Evolutionary conservation across 257 asterid species (phyloP), one percentile per base, ranked within the genome.

Genomic region (Petrea volubilis): DNA sequence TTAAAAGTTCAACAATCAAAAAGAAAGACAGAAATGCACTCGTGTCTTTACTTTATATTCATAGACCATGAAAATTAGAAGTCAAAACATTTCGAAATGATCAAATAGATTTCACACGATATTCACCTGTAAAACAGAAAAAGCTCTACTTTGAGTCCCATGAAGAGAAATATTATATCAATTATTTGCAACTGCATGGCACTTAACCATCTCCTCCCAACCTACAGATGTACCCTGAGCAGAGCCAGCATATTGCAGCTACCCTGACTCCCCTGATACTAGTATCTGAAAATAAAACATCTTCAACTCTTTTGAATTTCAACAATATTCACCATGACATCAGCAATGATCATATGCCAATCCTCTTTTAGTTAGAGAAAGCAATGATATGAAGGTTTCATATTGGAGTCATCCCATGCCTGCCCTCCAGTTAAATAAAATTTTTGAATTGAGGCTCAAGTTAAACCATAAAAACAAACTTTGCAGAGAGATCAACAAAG

Each of bases 1-100:
- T 68, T 10, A 70, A 64, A 58, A 5, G 9, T 66, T 68, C 68
- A 61, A 70, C 64, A 74, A 49, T 64, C 36, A 70, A 24, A 43
- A n/a, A n/a, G n/a, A n/a, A 70, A 36, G 34, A n/a, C n/a, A n/a
- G n/a, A 73, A 20, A 57, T 44, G 36, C n/a, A 23, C 20, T 24
- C 55, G 23, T 25, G 8, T n/a, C 11, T 47, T 7, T n/a, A 21
- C 70, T 60, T 52, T 70, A 59, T 66, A 57, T 49, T 33, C 58
- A 66, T 46, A 68, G 8, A 31, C 40, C 67, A 36, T 7, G 15
- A 43, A 21, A 15, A 25, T 12, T 56, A 66, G 20, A 51, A 31
- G 31, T 14, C 5, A 68, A 49, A 74, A 73, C 23, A 44, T 28
- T 14, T 18, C 36, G n/a, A 36, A 17, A 49, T 15, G 41, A 33